Base-by-base conservation (phyloP, 2,329 filamentous ascomycete species). In the Apiospora hydei region DNA sequence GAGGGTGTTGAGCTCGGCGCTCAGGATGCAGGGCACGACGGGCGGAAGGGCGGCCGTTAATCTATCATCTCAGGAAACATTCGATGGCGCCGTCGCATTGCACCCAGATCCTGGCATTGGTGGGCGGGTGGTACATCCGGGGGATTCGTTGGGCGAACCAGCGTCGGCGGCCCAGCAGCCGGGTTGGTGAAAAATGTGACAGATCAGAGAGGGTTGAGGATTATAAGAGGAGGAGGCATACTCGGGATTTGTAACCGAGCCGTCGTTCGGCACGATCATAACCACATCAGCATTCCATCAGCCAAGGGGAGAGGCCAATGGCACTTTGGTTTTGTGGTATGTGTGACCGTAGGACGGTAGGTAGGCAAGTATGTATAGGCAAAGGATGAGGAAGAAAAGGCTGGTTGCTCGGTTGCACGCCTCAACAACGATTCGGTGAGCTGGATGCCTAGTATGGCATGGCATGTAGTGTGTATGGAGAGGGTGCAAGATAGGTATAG, bases 281-380 rank as follows among this genome's bases (percentile, higher is more conserved):
- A 68, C 66, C 41, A 68, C 66, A 47, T 68, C 66, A 68, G 43
- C 26, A 26, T 68, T 46, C 41, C 66, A 68, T 68, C 66, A 68
- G 66, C 66, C 41, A 68, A 68, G 57, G 30, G 34, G 47, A 30
- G 30, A 4, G 21, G 10, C 30, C 18, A 41, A 30, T 64, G 41
- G 41, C 41, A 43, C 41, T 11, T 43, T 11, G 13, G 13, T 1
- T 13, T 18, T 53, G 49, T 26, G 14, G 13, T 30, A 53, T 13
- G 24, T 53, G 49, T 53, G n/a, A 14, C 24, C 49, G 26, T 30
- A 30, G 26, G 26, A 30, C 26, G 2, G 26, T 30, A 1, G 26
- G 26, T 30, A 1, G 26, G 26, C 3, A 30, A 30, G 26, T 30
- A 30, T 30, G 26, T 57, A 57, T 18, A 38, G 53, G 53, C 18